Evolutionary conservation across 2,329 filamentous ascomycete species (phyloP), one percentile per base, ranked within the genome.

Genomic region (Pseudopithomyces chartarum): DNA sequence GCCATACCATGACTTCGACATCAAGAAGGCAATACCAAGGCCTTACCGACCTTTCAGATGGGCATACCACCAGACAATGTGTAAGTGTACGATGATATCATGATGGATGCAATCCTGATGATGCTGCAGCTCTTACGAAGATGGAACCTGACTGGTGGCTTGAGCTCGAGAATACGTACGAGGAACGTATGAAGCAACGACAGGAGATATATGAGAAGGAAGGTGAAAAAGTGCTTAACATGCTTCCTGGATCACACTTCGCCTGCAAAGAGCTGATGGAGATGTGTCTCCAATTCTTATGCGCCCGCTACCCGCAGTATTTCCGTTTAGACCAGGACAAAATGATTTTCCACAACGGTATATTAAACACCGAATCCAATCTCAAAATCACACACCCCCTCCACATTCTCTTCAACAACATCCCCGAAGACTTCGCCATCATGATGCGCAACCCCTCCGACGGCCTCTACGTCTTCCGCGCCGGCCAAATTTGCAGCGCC

Each of bases 51-150:
- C 92, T 0, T 90, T 96, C 42, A 77, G 92, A 66, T 96, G 92
- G 92, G 80, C 83, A 0, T 96, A 96, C 69, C 90, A 95, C 70
- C 92, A 96, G 70, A 96, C 91, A 0, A 96, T 96, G 92, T 90
- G 91, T 94, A 84, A 65, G 88, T 81, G 5, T 12, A 23, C 22
- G 19, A 33, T 19, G 1, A 20, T 22, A 40, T 13, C 3, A 11
- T 46, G 5, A 19, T 68, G 47, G 7, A 63, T 17, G 2, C 7
- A 46, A 8, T 38, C 26, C 46, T 59, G 29, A 52, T 36, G 1
- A 7, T 10, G 36, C 40, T 48, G 49, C 57, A 95, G 90, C 91
- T 1, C 79, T 94, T 8, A 87, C 84, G 42, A 96, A 91, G 64
- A 78, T 95, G 73, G 90, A 96, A 59, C 79, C 87, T 0, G 88